Percentiles rank a stretch among this genome's conserved stretches.
Conservation (phyloP, 805 yeast species). For the Blastobotrys peoriensis region DNA sequence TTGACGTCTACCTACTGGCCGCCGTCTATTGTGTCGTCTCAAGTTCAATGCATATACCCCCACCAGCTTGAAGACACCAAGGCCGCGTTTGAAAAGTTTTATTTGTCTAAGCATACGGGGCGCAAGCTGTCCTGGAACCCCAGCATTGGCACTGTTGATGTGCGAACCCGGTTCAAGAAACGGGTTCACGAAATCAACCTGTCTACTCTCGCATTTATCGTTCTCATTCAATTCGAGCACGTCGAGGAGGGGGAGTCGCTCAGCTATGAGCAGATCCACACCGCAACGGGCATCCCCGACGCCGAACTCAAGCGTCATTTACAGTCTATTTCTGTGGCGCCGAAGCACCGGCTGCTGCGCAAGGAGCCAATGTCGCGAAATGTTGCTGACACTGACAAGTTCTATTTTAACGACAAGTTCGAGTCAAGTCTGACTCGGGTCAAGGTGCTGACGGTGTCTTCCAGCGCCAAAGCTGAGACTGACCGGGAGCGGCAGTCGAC, state of each 20-base stretch:
- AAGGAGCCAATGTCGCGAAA: conserved; percentile 74
- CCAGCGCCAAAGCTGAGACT: conserved; percentile 39
- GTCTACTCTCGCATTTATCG: conserved; percentile 75
- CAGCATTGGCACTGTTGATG: conserved; percentile 74
- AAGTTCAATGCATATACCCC: conserved; percentile 33
- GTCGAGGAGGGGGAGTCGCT: conserved; percentile 39
- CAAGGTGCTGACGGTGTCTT: conserved; percentile 65
- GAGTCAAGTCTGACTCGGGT: conserved; percentile 62
- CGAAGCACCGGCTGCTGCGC: conserved; percentile 65
- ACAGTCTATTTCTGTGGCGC: conserved; percentile 79
- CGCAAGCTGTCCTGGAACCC: conserved; percentile 73
- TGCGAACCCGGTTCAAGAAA: conserved; percentile 61
- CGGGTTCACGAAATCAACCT: conserved; percentile 71
- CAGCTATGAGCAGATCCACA: conserved; percentile 55
- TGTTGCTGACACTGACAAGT: conserved; percentile 56
- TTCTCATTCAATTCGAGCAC: conserved; percentile 68
- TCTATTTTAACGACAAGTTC: conserved; percentile 62
- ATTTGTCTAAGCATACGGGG: conserved; percentile 47
- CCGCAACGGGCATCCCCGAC: conserved; percentile 65
- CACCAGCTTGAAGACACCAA: conserved; percentile 38
- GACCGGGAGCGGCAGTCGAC: conserved; percentile 48
- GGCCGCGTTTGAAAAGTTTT: conserved; percentile 45
- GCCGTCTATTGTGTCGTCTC: conserved; percentile 36
- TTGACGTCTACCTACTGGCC: conserved; percentile 69
- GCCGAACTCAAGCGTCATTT: conserved; percentile 69